These are phyloP conservation scores for Allium cepa DNA, from an alignment of 106 monocot species.

Conservation along the genomic window DNA sequence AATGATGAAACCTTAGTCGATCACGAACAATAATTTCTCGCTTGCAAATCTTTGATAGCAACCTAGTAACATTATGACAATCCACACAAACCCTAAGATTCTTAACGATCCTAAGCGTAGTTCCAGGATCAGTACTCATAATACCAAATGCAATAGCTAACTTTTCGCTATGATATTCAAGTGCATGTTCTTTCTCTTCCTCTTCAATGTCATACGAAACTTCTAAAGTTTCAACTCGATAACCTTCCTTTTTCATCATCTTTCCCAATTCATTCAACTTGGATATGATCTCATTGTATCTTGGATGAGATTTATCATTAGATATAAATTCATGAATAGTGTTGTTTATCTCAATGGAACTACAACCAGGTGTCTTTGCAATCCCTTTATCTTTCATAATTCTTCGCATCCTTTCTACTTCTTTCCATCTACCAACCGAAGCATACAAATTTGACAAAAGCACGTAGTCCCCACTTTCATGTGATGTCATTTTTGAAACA, in stretches of 20 bases:
- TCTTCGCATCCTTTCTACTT: slow-evolving; percentile 15
- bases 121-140: slow-evolving; percentile 10
- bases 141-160: slow-evolving; percentile 14
- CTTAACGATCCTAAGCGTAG: slow-evolving; percentile 9
- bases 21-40: slow-evolving; percentile 15
- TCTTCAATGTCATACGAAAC: slow-evolving; percentile 15
- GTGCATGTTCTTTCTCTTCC: slow-evolving; percentile 17
- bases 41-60: slow-evolving; percentile 22
- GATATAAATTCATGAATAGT: slow-evolving; percentile 21
- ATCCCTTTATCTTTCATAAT: slow-evolving; percentile 21
- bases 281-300: slow-evolving; percentile 10
- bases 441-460: slow-evolving; percentile 29
- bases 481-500: slow-evolving; percentile 15
- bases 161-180: slow-evolving; percentile 18
- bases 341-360: slow-evolving; percentile 21
- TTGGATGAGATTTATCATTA: slow-evolving; percentile 10
- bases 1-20: slow-evolving; percentile 21
- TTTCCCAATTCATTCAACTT: slow-evolving; percentile 10
- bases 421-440: slow-evolving; percentile 23
- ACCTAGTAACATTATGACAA: slow-evolving; percentile 9
- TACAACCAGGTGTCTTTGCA: slow-evolving; percentile 13
- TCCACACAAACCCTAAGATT: slow-evolving; percentile 16
- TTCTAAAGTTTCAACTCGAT: slow-evolving; percentile 7
- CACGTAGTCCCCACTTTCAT: slow-evolving; percentile 16
- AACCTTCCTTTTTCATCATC: slow-evolving; percentile 12